Evolutionary conservation across 2,329 filamentous ascomycete species (phyloP).

Genomic region (Diaporthe ilicicola): DNA sequence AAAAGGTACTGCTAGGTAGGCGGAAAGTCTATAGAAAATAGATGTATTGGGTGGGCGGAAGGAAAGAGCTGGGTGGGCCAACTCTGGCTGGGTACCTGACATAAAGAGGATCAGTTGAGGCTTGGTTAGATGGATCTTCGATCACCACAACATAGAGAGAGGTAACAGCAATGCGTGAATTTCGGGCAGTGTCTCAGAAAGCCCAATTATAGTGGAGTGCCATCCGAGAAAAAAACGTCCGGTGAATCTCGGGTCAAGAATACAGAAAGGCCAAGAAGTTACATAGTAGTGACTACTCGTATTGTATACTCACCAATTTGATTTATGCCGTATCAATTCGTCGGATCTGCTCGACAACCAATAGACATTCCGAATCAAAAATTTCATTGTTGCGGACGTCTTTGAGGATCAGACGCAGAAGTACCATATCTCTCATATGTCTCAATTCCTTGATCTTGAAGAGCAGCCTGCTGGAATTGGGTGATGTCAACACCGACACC

Average conservation of each 20-base stretch:
- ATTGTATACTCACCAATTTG: constrained; percentile 58
- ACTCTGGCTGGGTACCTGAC: too few species aligned
- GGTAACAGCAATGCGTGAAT: not conserved
- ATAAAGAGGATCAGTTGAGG: not conserved
- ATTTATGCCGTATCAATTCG: constrained; percentile 61
- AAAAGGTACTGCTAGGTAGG: too few species aligned
- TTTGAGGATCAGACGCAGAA: constrained; percentile 59
- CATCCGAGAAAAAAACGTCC: not conserved
- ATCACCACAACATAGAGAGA: not conserved
- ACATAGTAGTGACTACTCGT: too few species aligned
- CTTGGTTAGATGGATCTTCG: not conserved
- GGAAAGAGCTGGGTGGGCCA: too few species aligned
- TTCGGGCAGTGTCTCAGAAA: not conserved
- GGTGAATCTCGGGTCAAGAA: not conserved
- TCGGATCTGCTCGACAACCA: constrained; percentile 61
- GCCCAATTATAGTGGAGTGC: too few species aligned
- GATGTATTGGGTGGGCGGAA: too few species aligned
- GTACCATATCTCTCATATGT: constrained; percentile 51
- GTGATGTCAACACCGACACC: constrained; percentile 43
- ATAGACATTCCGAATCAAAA: constrained; percentile 67
- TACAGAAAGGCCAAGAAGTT: too few species aligned
- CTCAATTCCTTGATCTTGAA: constrained; percentile 38
- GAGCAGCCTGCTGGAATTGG: constrained; percentile 54
- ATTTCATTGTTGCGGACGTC: constrained; percentile 43
- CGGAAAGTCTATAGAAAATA: too few species aligned